Conservation (phyloP, 129 eudicot genomes). For the Flaveria trinervia region DNA sequence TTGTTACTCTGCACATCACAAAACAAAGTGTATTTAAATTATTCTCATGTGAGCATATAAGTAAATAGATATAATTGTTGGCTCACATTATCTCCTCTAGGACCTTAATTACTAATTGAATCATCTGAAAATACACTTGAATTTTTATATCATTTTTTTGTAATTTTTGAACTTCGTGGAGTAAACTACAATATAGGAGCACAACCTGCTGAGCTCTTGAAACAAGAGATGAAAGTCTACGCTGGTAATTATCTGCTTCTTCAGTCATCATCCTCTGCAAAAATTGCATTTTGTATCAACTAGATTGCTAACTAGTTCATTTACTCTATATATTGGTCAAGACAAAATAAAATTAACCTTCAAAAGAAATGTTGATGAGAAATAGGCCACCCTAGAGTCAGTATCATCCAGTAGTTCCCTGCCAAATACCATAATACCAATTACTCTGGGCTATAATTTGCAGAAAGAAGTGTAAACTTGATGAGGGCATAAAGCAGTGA, state of each 20-base stretch:
- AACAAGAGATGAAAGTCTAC: constrained; percentile 90
- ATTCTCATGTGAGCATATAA: not conserved
- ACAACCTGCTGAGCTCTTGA: constrained; percentile 96
- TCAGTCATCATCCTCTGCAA: constrained; percentile 99
- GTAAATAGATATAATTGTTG: not conserved
- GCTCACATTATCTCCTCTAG: not conserved
- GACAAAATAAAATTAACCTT: constrained; percentile 53
- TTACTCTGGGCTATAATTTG: not conserved
- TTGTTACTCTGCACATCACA: constrained; percentile 81
- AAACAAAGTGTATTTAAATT: constrained; percentile 22
- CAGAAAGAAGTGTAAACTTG: constrained; percentile 15
- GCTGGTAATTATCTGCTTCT: constrained; percentile 90
- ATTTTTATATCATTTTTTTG: not conserved
- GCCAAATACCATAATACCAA: constrained; percentile 35
- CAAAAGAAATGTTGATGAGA: constrained; percentile 90
- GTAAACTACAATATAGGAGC: constrained; percentile 10
- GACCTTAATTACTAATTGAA: not conserved
- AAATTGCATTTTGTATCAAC: constrained; percentile 19
- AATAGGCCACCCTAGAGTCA: constrained; percentile 99
- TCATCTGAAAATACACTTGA: constrained; percentile 15
- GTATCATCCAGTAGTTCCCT: constrained; percentile 97
- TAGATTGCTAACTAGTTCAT: constrained; percentile 11
- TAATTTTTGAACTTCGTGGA: constrained; percentile 11
- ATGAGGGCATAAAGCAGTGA: constrained; percentile 3
- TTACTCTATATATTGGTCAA: constrained; percentile 1